Percentiles rank a stretch among this genome's conserved stretches.
Evolutionary conservation across 2,329 filamentous ascomycete genomes (phyloP).

Genomic region (Epichloe elymi): DNA sequence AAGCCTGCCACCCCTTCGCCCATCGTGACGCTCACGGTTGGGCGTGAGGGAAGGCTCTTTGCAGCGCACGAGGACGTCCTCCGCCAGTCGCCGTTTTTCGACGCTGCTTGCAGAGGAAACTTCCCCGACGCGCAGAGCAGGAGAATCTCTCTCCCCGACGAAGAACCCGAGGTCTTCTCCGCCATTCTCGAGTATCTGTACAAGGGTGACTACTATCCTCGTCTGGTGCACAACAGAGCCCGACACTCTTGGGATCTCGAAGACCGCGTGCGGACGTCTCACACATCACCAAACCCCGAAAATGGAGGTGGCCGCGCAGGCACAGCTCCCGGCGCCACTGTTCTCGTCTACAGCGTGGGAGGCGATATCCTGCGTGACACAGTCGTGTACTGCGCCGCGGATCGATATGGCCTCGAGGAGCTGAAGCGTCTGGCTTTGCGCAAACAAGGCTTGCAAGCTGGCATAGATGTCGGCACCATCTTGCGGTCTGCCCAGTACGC

Average conservation of each 20-base stretch:
- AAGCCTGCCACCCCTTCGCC: slow-evolving; percentile 38
- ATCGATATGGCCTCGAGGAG: slow-evolving; percentile 81
- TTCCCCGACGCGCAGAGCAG: slow-evolving; percentile 65
- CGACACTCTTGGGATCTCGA: slow-evolving; percentile 84
- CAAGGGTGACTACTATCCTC: slow-evolving; percentile 91
- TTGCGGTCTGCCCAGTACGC: slow-evolving; percentile 87
- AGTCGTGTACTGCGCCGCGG: slow-evolving; percentile 84
- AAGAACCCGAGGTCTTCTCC: slow-evolving; percentile 87
- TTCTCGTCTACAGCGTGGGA: slow-evolving; percentile 61
- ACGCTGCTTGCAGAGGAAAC: slow-evolving; percentile 55
- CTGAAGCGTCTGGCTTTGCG: slow-evolving; percentile 82
- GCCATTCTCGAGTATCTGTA: slow-evolving; percentile 93
- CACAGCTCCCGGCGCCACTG: slow-evolving; percentile 36
- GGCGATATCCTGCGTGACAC: slow-evolving; percentile 81
- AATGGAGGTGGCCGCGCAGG: slow-evolving; percentile 30
- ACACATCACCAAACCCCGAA: slow-evolving; percentile 39
- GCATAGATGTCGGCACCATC: slow-evolving; percentile 85
- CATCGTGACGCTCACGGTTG: slow-evolving; percentile 79
- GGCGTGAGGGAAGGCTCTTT: slow-evolving; percentile 76
- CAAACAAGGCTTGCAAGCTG: slow-evolving; percentile 88
- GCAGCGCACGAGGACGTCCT: slow-evolving; percentile 91
- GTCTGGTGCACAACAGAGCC: slow-evolving; percentile 75
- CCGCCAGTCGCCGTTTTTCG: slow-evolving; percentile 73
- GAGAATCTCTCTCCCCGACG: slow-evolving; percentile 58
- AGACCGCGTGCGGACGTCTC: slow-evolving; percentile 36